Evolutionary conservation across 495 filamentous ascomycete genomes (phyloP), one percentile per base, ranked within the genome.

Genomic region (Amniculicola lignicola): DNA sequence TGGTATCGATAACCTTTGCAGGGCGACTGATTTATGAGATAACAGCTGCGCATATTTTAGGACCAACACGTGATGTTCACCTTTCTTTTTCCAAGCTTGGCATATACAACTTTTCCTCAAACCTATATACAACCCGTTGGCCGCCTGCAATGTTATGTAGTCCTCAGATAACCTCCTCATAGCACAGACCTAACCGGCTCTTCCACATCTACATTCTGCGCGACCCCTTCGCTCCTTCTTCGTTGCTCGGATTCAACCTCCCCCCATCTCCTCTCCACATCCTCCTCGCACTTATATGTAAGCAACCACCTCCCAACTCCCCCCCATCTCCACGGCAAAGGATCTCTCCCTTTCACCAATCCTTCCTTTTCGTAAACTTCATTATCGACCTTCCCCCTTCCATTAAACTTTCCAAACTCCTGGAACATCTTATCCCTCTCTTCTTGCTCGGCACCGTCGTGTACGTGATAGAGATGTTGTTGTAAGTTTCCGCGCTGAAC

Each of bases 401-500:
- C 53, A 27, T 62, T 55, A 14, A 55, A 50, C 2, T 33, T 6
- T 0, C 39, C 46, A 49, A 57, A 57, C 2, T 10, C 19, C n/a
- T 39, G 37, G 7, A 57, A 27, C 27, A 53, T 21, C 28, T 22
- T 29, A 53, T 83, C 80, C 10, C 80, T 69, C 22, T 77, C 74
- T 28, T 67, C 50, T 51, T 81, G 80, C 43, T 76, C 73, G 4
- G 69, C 67, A 0, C 80, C 80, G 53, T 83, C 79, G 14, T 71
- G 72, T 18, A 82, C 62, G 53, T 83, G 80, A 46, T 82, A 74
- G 0, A 75, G 68, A 48, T 75, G 60, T 19, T 78, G 75, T 36
- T 80, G 76, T 7, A 69, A 62, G 1, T 75, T 75, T 2, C 80
- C 79, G 1, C 77, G 74, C 41, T 74, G 68, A 18, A 82, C 78